These are phyloP conservation scores for Phytopythium boreale DNA, from an alignment of 352 stramenopile genomes.

Conservation along the genomic window DNA sequence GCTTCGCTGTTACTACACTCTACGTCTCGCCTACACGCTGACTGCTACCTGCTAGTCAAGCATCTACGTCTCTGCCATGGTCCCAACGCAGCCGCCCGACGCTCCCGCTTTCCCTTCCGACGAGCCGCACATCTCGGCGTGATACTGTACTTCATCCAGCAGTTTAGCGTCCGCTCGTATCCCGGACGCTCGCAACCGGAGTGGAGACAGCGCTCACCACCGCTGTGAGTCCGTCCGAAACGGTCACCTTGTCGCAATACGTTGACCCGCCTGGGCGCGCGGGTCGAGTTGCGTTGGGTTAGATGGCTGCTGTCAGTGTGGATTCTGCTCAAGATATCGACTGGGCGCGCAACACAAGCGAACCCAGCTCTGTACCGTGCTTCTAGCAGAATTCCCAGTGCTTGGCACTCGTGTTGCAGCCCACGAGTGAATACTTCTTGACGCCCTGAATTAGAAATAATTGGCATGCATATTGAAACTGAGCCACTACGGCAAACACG, in stretches of 20 bases:
- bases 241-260: constrained; percentile 32
- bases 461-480: too few species aligned
- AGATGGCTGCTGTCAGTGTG: too few species aligned
- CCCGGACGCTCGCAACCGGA: constrained; percentile 26
- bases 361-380: constrained; percentile 23
- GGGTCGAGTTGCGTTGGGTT: not conserved
- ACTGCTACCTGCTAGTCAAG: too few species aligned
- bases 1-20: too few species aligned
- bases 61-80: too few species aligned
- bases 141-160: constrained; percentile 13
- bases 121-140: not conserved
- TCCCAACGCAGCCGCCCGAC: too few species aligned
- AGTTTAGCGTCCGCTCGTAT: constrained; percentile 24
- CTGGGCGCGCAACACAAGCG: too few species aligned
- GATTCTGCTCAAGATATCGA: too few species aligned
- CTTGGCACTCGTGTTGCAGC: constrained; percentile 44
- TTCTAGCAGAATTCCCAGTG: constrained; percentile 45
- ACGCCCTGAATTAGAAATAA: too few species aligned
- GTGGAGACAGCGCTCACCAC: constrained; percentile 34
- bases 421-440: constrained; percentile 39
- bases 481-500: too few species aligned
- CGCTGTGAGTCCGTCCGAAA: constrained; percentile 49
- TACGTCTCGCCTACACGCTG: too few species aligned
- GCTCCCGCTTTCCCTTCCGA: not conserved
- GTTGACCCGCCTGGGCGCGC: not conserved